phyloP scores from a whole-genome alignment of 768 basidiomycete genomes.

The Agaricus subrufescens region DNA sequence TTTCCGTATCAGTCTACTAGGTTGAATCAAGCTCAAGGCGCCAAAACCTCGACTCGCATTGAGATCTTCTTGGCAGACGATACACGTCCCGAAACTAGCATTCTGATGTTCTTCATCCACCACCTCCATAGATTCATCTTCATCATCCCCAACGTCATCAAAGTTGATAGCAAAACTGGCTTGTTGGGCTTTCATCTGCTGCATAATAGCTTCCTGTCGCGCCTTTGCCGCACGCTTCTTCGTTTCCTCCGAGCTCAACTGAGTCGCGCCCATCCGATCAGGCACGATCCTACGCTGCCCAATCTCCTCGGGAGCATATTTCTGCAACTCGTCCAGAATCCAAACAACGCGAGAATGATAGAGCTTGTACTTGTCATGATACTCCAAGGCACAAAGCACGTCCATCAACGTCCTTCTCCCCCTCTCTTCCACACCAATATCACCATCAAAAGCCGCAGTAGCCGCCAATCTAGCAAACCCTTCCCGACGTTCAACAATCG shows the following conservation, averaged over 20 bases:
- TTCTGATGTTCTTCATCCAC: constrained; percentile 34
- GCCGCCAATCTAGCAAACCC: constrained; percentile 59
- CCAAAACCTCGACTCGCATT: constrained; percentile 73
- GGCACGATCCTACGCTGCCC: constrained; percentile 39
- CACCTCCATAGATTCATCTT: constrained; percentile 57
- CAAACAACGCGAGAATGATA: constrained; percentile 72
- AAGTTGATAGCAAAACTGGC: constrained; percentile 79
- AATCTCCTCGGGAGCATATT: constrained; percentile 55
- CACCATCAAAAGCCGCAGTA: constrained; percentile 48
- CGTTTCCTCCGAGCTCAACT: constrained; percentile 55
- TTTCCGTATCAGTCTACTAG: constrained; percentile 77
- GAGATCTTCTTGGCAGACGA: constrained; percentile 96
- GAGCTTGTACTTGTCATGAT: constrained; percentile 67
- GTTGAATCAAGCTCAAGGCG: constrained; percentile 80
- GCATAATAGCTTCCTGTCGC: constrained; percentile 91
- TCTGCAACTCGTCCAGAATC: constrained; percentile 62
- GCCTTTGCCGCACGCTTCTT: constrained; percentile 86
- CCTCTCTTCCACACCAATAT: constrained; percentile 26
- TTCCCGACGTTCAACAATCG: constrained; percentile 63
- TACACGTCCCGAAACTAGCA: constrained; percentile 81
- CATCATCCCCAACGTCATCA: constrained; percentile 66
- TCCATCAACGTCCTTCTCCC: constrained; percentile 61
- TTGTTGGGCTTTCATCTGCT: constrained; percentile 92
- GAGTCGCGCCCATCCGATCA: constrained; percentile 25
- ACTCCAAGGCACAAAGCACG: constrained; percentile 72